A percentile compares a stretch with the other conserved stretches of the same genome.
Evolutionary conservation across 1,284 basidiomycete genomes (phyloP).

Genomic region (Ceratobasidium sp.): DNA sequence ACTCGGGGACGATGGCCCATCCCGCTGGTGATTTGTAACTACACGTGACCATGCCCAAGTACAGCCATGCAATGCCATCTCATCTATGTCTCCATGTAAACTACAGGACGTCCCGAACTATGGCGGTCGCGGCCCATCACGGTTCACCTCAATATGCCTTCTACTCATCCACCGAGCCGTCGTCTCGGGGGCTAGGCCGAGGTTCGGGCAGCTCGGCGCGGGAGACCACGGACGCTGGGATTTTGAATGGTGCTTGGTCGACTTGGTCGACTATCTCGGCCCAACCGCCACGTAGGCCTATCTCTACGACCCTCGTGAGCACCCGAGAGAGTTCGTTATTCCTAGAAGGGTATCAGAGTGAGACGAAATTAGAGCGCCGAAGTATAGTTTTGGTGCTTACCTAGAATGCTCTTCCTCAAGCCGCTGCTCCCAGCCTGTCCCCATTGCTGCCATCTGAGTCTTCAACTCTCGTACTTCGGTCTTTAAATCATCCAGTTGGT

Average conservation of each 20-base stretch:
- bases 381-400: constrained; percentile 53
- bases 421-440: constrained; percentile 60
- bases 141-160: constrained; percentile 3
- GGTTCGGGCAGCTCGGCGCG: constrained; percentile 35
- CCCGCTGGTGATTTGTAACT: constrained; percentile 28
- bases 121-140: constrained; percentile 1
- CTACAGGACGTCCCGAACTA: background rate
- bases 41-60: constrained; percentile 16
- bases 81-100: constrained; percentile 6
- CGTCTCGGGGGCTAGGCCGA: constrained; percentile 3
- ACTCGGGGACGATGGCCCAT: constrained; percentile 11
- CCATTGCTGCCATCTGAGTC: constrained; percentile 60
- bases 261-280: constrained; percentile 63
- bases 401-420: constrained; percentile 59
- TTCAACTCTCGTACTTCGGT: constrained; percentile 61
- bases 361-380: background rate
- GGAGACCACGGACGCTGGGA: constrained; percentile 20
- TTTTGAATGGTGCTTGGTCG: constrained; percentile 28
- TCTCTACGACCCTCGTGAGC: constrained; percentile 74
- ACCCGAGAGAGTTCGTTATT: constrained; percentile 66
- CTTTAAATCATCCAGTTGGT: constrained; percentile 72
- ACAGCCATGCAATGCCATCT: background rate
- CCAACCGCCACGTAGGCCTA: constrained; percentile 76
- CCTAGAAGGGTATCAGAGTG: constrained; percentile 46
- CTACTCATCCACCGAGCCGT: background rate